These are phyloP conservation scores for Zymoseptoria passerinii DNA, from an alignment of 2,329 filamentous ascomycete species.

Conservation along the genomic window DNA sequence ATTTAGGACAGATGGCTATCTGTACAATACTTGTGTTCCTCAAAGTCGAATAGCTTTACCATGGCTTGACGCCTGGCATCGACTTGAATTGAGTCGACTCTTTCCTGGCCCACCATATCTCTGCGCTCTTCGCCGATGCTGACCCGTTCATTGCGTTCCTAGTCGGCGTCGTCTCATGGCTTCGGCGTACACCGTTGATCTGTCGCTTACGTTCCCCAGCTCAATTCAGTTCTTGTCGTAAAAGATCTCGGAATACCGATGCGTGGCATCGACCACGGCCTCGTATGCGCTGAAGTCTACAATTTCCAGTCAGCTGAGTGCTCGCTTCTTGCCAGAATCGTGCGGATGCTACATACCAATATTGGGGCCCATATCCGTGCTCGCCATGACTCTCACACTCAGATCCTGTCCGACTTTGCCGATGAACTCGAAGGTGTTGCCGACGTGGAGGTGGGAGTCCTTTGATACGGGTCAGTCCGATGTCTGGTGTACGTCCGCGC, in stretches of 20 bases:
- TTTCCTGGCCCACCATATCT: background rate
- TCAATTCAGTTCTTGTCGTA: slow-evolving; percentile 43
- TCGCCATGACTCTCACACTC: slow-evolving; percentile 60
- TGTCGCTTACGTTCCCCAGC: no score
- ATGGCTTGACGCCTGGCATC: background rate
- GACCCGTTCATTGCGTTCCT: no score
- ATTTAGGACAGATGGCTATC: background rate
- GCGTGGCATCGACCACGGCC: slow-evolving; percentile 76
- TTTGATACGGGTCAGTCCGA: slow-evolving; percentile 28
- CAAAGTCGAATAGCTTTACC: background rate
- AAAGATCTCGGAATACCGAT: slow-evolving; percentile 74
- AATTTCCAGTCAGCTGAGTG: background rate
- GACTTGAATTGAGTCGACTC: background rate
- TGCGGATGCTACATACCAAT: slow-evolving; percentile 49
- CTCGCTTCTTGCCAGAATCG: background rate
- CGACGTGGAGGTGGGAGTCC: slow-evolving; percentile 62
- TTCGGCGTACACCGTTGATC: no score
- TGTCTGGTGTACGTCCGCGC: background rate
- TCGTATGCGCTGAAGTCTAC: slow-evolving; percentile 68
- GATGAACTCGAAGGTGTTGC: slow-evolving; percentile 67
- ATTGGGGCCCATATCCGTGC: slow-evolving; percentile 57
- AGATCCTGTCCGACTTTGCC: slow-evolving; percentile 71
- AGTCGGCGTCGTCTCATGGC: no score
- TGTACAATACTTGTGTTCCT: background rate
- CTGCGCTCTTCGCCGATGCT: no score